Evolutionary conservation across 2,329 filamentous ascomycete species (phyloP).

Genomic region (Diaporthe citriasiana): DNA sequence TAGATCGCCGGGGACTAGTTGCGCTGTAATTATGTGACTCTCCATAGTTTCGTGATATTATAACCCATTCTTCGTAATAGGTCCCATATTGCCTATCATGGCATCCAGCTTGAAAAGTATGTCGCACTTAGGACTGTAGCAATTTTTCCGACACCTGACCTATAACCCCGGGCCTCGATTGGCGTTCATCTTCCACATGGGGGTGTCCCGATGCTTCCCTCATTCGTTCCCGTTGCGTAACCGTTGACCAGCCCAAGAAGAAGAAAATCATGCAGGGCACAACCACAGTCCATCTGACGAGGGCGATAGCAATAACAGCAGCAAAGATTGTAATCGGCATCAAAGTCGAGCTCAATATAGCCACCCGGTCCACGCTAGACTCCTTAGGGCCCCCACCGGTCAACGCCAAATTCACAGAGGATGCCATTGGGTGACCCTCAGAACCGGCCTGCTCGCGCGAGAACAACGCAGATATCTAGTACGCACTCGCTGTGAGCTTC

Average conservation of each 20-base stretch:
- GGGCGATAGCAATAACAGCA: constrained; percentile 47
- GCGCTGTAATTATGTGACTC: background rate
- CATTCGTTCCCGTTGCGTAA: constrained; percentile 11
- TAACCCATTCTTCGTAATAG: background rate
- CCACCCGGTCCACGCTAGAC: constrained; percentile 46
- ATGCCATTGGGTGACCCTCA: constrained; percentile 42
- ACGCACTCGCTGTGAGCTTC: constrained; percentile 38
- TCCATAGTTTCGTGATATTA: background rate
- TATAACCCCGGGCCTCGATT: background rate
- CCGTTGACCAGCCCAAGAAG: constrained; percentile 24
- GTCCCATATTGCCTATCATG: background rate
- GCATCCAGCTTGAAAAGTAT: background rate
- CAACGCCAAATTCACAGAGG: constrained; percentile 15
- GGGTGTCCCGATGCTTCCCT: background rate
- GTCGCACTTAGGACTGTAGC: background rate
- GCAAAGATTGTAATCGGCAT: constrained; percentile 49
- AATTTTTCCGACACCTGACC: background rate
- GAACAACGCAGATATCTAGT: constrained; percentile 46
- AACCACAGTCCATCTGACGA: constrained; percentile 40
- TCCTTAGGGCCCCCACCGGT: background rate
- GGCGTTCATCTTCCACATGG: background rate
- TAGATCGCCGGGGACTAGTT: background rate
- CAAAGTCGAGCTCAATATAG: constrained; percentile 48
- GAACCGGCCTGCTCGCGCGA: constrained; percentile 47
- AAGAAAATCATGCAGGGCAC: constrained; percentile 29